A percentile compares a stretch with the other conserved stretches of the same genome.
Conservation (phyloP, 768 basidiomycete species). For the Stropharia rugosoannulata region DNA sequence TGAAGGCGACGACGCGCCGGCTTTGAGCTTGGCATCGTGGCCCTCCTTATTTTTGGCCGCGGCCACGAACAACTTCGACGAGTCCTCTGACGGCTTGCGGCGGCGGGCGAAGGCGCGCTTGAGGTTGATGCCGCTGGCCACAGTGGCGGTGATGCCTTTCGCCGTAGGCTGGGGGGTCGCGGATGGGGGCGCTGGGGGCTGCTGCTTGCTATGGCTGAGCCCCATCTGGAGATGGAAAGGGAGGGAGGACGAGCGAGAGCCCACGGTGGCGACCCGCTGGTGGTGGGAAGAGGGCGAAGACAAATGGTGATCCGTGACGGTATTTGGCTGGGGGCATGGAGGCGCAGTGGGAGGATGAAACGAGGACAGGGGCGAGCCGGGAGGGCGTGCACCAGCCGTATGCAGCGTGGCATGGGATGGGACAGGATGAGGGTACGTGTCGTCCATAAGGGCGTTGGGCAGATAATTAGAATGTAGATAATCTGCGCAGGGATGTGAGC, state of each 20-base stretch:
- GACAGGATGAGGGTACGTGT: background rate
- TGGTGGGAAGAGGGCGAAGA: conserved; percentile 12
- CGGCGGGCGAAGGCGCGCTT: conserved; percentile 59
- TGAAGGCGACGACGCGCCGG: conserved; percentile 6
- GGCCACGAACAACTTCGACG: conserved; percentile 23
- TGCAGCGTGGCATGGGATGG: background rate
- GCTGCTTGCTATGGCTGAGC: conserved; percentile 22
- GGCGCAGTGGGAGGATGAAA: background rate
- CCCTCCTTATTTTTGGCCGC: conserved; percentile 10
- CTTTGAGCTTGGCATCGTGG: background rate
- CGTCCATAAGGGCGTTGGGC: background rate
- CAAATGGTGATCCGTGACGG: background rate
- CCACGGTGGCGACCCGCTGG: conserved; percentile 11
- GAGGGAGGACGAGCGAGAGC: conserved; percentile 24
- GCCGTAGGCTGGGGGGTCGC: conserved; percentile 16
- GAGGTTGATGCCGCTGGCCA: conserved; percentile 47
- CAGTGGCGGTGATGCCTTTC: conserved; percentile 36
- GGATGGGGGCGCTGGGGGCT: conserved; percentile 6
- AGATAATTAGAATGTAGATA: conserved; percentile 1
- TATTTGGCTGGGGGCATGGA: conserved; percentile 1
- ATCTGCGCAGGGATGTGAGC: background rate
- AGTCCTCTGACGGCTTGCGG: conserved; percentile 57
- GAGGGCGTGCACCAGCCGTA: background rate
- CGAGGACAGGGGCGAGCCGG: conserved; percentile 1
- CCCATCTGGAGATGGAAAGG: conserved; percentile 25